Percentiles rank a stretch among this genome's conserved stretches.
Evolutionary conservation across 2,329 filamentous ascomycete species (phyloP).

Genomic region (Tolypocladium sp.): DNA sequence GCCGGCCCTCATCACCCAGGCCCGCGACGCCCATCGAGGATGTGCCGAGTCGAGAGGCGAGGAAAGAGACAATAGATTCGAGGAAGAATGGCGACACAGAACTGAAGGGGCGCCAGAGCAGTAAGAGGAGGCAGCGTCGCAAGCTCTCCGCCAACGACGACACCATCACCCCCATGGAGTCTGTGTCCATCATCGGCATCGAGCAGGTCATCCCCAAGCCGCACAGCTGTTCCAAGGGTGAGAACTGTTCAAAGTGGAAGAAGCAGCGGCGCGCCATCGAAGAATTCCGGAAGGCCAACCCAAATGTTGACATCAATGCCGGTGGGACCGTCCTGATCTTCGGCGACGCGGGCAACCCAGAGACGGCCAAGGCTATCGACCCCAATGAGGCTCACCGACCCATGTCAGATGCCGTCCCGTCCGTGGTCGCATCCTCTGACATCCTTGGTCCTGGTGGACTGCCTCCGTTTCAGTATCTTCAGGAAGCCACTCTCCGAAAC

Average conservation of each 20-base stretch:
- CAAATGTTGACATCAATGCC: conserved; percentile 43
- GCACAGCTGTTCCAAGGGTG: conserved; percentile 78
- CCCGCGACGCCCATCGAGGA: conserved; percentile 55
- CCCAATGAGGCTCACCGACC: conserved; percentile 51
- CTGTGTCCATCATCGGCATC: conserved; percentile 84
- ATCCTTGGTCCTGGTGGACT: conserved; percentile 63
- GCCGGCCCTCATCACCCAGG: conserved; percentile 38
- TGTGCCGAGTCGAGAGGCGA: conserved; percentile 40
- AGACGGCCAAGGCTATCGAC: conserved; percentile 50
- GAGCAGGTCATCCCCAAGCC: conserved; percentile 81
- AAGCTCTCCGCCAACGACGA: conserved; percentile 46
- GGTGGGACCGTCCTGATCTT: conserved; percentile 67
- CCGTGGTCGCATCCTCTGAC: conserved; percentile 85
- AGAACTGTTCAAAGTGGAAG: conserved; percentile 73
- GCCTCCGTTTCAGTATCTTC: conserved; percentile 59
- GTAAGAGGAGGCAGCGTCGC: conserved; percentile 28
- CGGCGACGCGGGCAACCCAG: conserved; percentile 70
- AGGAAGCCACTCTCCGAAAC: conserved; percentile 62
- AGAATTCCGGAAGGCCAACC: conserved; percentile 66
- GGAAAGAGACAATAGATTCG: conserved; percentile 36
- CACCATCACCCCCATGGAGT: conserved; percentile 68
- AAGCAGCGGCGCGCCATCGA: conserved; percentile 72
- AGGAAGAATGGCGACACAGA: conserved; percentile 26
- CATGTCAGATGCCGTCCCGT: conserved; percentile 67
- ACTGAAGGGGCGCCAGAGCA: conserved; percentile 28